Conservation (phyloP, 192 early-diverging fungal species). For the Coemansia reversa region DNA sequence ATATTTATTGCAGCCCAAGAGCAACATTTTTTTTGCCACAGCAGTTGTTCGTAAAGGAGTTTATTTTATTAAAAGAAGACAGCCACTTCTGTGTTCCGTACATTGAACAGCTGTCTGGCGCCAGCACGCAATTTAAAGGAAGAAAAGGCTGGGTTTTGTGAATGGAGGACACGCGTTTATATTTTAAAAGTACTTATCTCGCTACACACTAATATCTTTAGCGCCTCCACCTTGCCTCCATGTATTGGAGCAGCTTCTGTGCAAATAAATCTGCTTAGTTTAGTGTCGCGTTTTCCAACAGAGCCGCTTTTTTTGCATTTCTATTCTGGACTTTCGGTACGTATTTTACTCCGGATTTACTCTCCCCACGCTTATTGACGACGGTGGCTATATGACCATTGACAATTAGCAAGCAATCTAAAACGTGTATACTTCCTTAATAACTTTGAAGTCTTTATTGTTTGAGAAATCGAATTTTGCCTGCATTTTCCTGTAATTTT, state of each 20-base stretch:
- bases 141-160: background rate
- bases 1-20: background rate
- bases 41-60: background rate
- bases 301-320: background rate
- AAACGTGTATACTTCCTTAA: constrained; percentile 6
- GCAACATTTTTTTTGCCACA: constrained; percentile 10
- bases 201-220: background rate
- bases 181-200: too few species aligned
- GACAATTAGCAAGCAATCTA: background rate
- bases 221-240: background rate
- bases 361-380: constrained; percentile 5
- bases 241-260: background rate
- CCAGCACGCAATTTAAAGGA: background rate
- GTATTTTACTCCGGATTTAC: constrained; percentile 5
- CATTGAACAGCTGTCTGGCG: background rate
- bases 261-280: background rate
- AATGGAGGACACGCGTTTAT: background rate
- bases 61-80: constrained; percentile 10
- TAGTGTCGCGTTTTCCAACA: background rate
- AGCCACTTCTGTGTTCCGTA: background rate
- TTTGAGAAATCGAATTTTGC: background rate
- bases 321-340: background rate
- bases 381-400: background rate
- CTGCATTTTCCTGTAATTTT: background rate
- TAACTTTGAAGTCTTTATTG: constrained; percentile 2